Evolutionary conservation across 495 filamentous ascomycete species (phyloP).

Genomic region (Lepraria neglecta): DNA sequence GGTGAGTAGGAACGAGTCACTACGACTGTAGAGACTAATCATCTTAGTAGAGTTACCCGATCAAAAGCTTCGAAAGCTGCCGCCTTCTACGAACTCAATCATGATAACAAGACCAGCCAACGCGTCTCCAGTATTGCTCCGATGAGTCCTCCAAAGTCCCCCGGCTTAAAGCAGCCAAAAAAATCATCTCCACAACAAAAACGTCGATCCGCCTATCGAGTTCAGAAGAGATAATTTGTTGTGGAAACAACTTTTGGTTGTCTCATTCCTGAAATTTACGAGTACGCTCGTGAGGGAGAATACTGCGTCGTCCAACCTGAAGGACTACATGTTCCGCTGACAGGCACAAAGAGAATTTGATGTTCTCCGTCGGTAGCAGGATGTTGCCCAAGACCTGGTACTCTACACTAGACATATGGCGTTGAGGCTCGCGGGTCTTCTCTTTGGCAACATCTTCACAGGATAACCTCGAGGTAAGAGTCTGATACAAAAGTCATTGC

Average conservation of each 20-base stretch:
- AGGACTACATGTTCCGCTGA: slow-evolving; percentile 7
- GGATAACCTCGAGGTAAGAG: not conserved
- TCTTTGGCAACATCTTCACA: slow-evolving; percentile 7
- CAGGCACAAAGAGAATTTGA: slow-evolving; percentile 8
- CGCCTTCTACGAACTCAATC: slow-evolving; percentile 1
- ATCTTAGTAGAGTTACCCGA: not conserved
- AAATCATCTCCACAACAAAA: slow-evolving; percentile 4
- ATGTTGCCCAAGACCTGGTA: not conserved
- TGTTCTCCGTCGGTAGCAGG: slow-evolving; percentile 3
- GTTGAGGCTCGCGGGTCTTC: not conserved
- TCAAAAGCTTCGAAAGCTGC: slow-evolving; percentile 2
- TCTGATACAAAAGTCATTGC: not conserved
- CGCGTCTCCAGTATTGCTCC: slow-evolving; percentile 3
- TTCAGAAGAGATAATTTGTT: slow-evolving; percentile 3
- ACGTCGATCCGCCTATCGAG: slow-evolving; percentile 2
- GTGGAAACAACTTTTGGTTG: not conserved
- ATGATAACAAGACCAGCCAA: slow-evolving; percentile 2
- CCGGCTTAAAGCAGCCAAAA: slow-evolving; percentile 1
- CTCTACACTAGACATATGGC: slow-evolving; percentile 5
- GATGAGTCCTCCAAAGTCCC: slow-evolving; percentile 9
- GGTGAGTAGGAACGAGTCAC: slow-evolving; percentile 1
- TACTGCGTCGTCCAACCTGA: not conserved
- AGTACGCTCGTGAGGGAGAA: slow-evolving; percentile 3
- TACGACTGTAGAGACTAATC: slow-evolving; percentile 1
- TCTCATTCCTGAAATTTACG: not conserved